Base-by-base conservation (phyloP, 805 yeast species). In the Yarrowia keelungensis region DNA sequence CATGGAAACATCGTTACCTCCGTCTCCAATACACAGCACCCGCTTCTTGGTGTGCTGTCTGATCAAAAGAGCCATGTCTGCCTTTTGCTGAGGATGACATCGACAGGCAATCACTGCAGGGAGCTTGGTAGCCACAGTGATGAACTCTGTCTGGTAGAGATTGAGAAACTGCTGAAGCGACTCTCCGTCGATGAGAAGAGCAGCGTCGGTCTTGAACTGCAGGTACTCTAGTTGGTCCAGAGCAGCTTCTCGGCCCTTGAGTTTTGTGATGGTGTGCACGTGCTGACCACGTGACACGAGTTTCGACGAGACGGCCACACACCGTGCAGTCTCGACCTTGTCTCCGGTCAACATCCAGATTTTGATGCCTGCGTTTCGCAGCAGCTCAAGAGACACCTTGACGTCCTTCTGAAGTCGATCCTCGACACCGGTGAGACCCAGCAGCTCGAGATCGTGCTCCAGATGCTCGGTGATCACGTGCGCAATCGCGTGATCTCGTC, bases 301-400 rank as follows among this genome's bases (percentile, higher is more conserved):
- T 75, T 93, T 89, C 41, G 98, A 95, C 77, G 97, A 91, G n/a
- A 96, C 90, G 22, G 98, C 92, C 47, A 95, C 98, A 83, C 99
- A 95, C 70, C 92, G 87, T 0, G 99, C 99, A 0, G 99, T 95
- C 79, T 95, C 99, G 8, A 95, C 98, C 77, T 95, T 95, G 78
- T 95, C 99, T 73, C 99, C 99, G 0, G 99, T 95, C 59, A 95
- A 81, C 99, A 95, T 96, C 99, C 99, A 95, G 65, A 95, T 95
- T 74, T 93, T 93, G 69, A 96, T 87, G 4, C 98, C 99, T 0
- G 98, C 99, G 79, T 96, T 95, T 73, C 99, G 85, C 72, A 95
- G 82, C 43, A 93, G 82, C 80, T 95, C 99, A 69, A 95, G 88
- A 0, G 97, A 91, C 0, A 96, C 85, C 78, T 94, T 94, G 61